Evolutionary conservation across 331 rosid genomes (phyloP), one percentile per base, ranked within the genome.

Genomic region (Stylosanthes scabra): DNA sequence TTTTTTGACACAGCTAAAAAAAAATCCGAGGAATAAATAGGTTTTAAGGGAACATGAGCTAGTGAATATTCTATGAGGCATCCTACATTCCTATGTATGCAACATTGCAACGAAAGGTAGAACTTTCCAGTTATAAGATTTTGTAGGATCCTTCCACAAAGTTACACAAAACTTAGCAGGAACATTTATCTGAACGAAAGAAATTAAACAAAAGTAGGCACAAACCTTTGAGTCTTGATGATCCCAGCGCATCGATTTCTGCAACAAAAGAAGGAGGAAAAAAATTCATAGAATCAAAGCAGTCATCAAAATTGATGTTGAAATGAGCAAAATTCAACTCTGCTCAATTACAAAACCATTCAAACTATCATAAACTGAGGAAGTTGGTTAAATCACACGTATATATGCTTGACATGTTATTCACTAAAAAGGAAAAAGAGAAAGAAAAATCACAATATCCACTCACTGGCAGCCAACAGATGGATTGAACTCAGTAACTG

Each of bases 171-270:
- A 61, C 52, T 56, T 52, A 8, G 64, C 63, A 13, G 27, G 66
- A 45, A 60, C 12, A 60, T 76, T 70, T 52, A 61, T 49, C 63
- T 39, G 42, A 72, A 70, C 80, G 66, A 63, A 77, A 68, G 49
- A 51, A 69, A 63, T 20, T 20, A 20, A 20, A 20, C 1, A 1
- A 1, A 20, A 66, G 29, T n/a, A 63, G 34, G 67, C 46, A 76
- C 91, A 66, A 20, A 20, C 25, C 25, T 34, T 10, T 9, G 13
- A 9, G 12, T 8, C 91, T 25, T 85, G 80, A 61, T 90, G 86
- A 74, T 95, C 97, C 80, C 82, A 87, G 86, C 78, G 72, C 63
- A 95, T 87, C 57, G 96, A 85, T 88, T 85, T 95, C 99, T 92
- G 93, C 90, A 73, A 80, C 65, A 75, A 76, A 77, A 5, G 3